Evolutionary conservation across 768 basidiomycete genomes (phyloP).

Genomic region (Clitopilus hobsonii): DNA sequence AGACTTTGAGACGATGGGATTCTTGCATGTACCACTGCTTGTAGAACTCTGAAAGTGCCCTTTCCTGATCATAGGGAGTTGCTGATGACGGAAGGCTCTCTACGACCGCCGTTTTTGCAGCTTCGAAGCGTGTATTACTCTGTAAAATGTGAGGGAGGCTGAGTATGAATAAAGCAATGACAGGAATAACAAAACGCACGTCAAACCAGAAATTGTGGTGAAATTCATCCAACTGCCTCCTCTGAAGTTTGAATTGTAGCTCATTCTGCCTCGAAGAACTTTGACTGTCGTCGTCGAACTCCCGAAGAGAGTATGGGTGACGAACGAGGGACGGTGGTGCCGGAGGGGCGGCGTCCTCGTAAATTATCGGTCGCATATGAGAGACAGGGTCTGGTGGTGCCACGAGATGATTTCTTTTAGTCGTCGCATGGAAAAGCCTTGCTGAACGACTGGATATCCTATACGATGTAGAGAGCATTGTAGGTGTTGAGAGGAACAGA

Average conservation of each 20-base stretch:
- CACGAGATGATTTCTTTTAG: constrained; percentile 31
- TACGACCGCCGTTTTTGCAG: constrained; percentile 57
- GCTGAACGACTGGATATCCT: neutral
- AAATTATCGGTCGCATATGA: constrained; percentile 74
- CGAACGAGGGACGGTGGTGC: constrained; percentile 27
- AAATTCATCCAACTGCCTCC: constrained; percentile 69
- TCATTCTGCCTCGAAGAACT: constrained; percentile 40
- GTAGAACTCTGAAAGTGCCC: constrained; percentile 72
- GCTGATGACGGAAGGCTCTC: constrained; percentile 47
- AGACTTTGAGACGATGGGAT: constrained; percentile 46
- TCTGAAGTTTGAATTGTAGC: constrained; percentile 65
- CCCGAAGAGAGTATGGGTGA: constrained; percentile 78
- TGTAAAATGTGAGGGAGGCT: constrained; percentile 20
- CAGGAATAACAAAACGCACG: constrained; percentile 39
- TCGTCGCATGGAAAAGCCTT: constrained; percentile 21
- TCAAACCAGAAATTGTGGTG: constrained; percentile 81
- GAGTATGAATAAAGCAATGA: constrained; percentile 1
- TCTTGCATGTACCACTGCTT: constrained; percentile 73
- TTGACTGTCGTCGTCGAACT: constrained; percentile 45
- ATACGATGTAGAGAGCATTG: neutral
- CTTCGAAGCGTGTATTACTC: constrained; percentile 81
- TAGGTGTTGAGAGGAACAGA: constrained; percentile 6
- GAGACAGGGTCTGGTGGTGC: constrained; percentile 78
- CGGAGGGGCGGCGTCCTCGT: constrained; percentile 50
- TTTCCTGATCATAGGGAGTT: constrained; percentile 53